Conservation (phyloP, 176 grass and related monocot species). For the Echinochloa phyllopogon region DNA sequence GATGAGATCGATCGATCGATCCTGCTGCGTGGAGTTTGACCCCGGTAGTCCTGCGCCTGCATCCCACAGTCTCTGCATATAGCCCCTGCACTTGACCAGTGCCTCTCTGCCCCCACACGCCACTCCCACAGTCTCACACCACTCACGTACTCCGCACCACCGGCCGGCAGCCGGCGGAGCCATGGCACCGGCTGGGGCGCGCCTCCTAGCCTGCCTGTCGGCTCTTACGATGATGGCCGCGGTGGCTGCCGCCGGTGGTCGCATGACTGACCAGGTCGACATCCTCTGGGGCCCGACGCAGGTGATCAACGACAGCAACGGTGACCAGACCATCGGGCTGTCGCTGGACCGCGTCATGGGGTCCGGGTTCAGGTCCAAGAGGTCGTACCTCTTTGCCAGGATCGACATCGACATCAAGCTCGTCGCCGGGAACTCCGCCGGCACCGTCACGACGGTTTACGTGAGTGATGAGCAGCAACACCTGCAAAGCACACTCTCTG, state of each 20-base stretch:
- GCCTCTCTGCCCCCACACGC: conserved; percentile 9
- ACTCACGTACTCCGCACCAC: not conserved
- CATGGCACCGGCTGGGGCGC: conserved; percentile 40
- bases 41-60: conserved; percentile 27
- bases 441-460: conserved; percentile 76
- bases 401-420: conserved; percentile 77
- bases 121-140: conserved; percentile 3
- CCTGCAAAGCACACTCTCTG: not conserved
- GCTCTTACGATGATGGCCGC: conserved; percentile 29
- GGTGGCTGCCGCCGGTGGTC: conserved; percentile 2
- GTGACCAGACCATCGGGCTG: conserved; percentile 43
- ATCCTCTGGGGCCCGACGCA: conserved; percentile 47
- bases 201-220: conserved; percentile 36
- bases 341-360: conserved; percentile 45
- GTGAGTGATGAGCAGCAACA: conserved; percentile 39
- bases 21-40: conserved; percentile 34
- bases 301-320: conserved; percentile 25
- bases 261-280: conserved; percentile 36
- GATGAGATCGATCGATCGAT: conserved; percentile 41
- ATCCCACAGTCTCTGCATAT: conserved; percentile 26
- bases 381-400: conserved; percentile 55
- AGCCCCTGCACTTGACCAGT: conserved; percentile 43
- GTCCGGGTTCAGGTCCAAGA: conserved; percentile 59
- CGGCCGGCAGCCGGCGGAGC: conserved; percentile 5
- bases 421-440: conserved; percentile 65